Percentiles rank a stretch among this genome's conserved stretches.
These are phyloP conservation scores for Aspergillus ibericus DNA, from an alignment of 2,329 filamentous ascomycete genomes.

Conservation along the genomic window DNA sequence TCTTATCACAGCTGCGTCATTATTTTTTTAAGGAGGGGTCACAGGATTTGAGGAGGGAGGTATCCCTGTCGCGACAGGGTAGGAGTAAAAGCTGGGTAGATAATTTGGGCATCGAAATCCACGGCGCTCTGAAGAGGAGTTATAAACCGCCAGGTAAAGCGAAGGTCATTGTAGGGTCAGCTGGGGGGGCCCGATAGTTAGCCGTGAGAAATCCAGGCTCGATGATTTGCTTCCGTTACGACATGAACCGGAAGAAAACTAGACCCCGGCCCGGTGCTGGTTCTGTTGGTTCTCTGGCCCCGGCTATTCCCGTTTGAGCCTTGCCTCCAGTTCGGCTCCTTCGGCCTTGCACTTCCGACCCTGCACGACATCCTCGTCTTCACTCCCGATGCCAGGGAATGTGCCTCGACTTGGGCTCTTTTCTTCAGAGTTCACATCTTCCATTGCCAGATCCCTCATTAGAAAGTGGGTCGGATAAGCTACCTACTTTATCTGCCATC, in stretches of 20 bases:
- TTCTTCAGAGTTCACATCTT: neutral
- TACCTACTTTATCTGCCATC: neutral
- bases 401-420: neutral
- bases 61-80: slow-evolving; percentile 23
- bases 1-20: slow-evolving; percentile 50
- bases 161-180: slow-evolving; percentile 10
- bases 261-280: slow-evolving; percentile 20
- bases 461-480: neutral
- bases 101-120: slow-evolving; percentile 29
- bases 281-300: slow-evolving; percentile 29
- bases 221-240: slow-evolving; percentile 37
- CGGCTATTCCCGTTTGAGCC: slow-evolving; percentile 33
- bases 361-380: neutral
- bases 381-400: neutral
- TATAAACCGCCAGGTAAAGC: slow-evolving; percentile 13
- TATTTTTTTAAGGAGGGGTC: slow-evolving; percentile 39
- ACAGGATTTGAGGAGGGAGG: slow-evolving; percentile 18
- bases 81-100: slow-evolving; percentile 12
- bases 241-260: slow-evolving; percentile 27
- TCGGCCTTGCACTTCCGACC: neutral
- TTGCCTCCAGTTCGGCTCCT: neutral
- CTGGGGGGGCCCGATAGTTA: slow-evolving; percentile 12
- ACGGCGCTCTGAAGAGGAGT: neutral
- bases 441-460: neutral
- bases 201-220: slow-evolving; percentile 36